These are phyloP conservation scores for Grosmannia huntii DNA, from an alignment of 2,329 filamentous ascomycete genomes.

Conservation along the genomic window DNA sequence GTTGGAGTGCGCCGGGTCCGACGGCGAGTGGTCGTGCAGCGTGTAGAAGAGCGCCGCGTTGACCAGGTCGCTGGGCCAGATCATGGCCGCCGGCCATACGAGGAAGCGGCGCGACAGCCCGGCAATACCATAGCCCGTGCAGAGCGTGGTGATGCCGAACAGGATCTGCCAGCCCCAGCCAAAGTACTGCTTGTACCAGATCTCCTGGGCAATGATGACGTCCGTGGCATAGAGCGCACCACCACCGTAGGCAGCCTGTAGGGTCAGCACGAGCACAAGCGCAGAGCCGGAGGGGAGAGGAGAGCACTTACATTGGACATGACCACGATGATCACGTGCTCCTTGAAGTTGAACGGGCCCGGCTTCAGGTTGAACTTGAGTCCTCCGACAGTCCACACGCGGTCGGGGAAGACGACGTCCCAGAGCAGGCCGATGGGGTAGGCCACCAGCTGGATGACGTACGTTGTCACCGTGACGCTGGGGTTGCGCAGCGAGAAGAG, in stretches of 20 bases:
- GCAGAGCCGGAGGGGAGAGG: neutral
- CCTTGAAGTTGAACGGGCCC: slow-evolving; percentile 48
- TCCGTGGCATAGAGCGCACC: slow-evolving; percentile 44
- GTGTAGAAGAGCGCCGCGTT: slow-evolving; percentile 51
- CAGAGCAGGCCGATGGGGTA: slow-evolving; percentile 44
- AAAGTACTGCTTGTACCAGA: slow-evolving; percentile 39
- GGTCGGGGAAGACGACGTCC: slow-evolving; percentile 42
- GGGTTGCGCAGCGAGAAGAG: slow-evolving; percentile 48
- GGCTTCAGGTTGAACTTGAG: slow-evolving; percentile 43
- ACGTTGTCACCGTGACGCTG: slow-evolving; percentile 45
- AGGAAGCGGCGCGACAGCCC: slow-evolving; percentile 47
- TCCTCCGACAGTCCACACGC: slow-evolving; percentile 36
- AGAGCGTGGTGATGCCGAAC: slow-evolving; percentile 46
- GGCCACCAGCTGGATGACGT: slow-evolving; percentile 48
- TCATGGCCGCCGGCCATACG: slow-evolving; percentile 49
- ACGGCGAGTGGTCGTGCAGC: slow-evolving; percentile 45
- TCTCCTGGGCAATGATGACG: slow-evolving; percentile 35
- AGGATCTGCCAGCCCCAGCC: slow-evolving; percentile 48
- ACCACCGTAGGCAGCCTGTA: slow-evolving; percentile 43
- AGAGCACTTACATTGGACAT: slow-evolving; percentile 45
- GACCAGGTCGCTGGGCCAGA: slow-evolving; percentile 49
- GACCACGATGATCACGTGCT: slow-evolving; percentile 48
- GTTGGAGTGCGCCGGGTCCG: slow-evolving; percentile 36
- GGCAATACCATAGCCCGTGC: slow-evolving; percentile 52
- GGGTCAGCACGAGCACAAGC: slow-evolving; percentile 5